Evolutionary conservation across 768 basidiomycete genomes (phyloP), one percentile per base, ranked within the genome.

Genomic region (Rhizopogon sp.): DNA sequence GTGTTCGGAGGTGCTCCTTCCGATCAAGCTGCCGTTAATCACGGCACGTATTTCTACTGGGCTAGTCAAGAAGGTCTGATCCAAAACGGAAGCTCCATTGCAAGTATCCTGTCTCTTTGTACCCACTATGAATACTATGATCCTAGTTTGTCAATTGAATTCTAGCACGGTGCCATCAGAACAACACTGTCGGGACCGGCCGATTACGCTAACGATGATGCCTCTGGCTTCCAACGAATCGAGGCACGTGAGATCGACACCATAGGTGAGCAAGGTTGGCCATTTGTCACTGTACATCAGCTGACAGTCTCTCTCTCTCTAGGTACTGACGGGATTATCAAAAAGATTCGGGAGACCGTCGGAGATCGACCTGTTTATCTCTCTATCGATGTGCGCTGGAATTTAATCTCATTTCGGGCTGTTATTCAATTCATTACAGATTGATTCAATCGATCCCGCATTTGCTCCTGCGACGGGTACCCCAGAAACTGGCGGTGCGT

Each of bases 41-140:
- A 94, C 56, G 92, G 91, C 11, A 91, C 89, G 3, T 93, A 93
- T 74, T 94, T 94, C 70, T 93, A 90, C 72, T 88, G 88, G 80
- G 93, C 93, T 0, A 84, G 83, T 56, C 80, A 87, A 61, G 89
- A 92, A 63, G 91, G 92, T 2, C 74, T 92, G 43, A 85, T 95
- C 58, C 77, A 76, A 62, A 87, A 89, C 56, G 87, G 87, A 58
- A 79, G 80, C 55, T 88, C 87, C 69, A 88, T 88, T 84, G 88
- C 86, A 88, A 88, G 87, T 88, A 62, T 79, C 69, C 57, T 39
- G 64, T 72, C 67, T 66, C 69, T 60, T 55, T 64, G 45, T 13
- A 54, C 54, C 49, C 39, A 50, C 40, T 50, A 39, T 63, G 72
- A 75, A 69, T 62, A 61, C 72, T 75, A 78, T 83, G 87, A 87